Percentiles rank a stretch among this genome's conserved stretches.
Evolutionary conservation across 1,139 yeast species (phyloP).

Genomic region (Candida sp.): DNA sequence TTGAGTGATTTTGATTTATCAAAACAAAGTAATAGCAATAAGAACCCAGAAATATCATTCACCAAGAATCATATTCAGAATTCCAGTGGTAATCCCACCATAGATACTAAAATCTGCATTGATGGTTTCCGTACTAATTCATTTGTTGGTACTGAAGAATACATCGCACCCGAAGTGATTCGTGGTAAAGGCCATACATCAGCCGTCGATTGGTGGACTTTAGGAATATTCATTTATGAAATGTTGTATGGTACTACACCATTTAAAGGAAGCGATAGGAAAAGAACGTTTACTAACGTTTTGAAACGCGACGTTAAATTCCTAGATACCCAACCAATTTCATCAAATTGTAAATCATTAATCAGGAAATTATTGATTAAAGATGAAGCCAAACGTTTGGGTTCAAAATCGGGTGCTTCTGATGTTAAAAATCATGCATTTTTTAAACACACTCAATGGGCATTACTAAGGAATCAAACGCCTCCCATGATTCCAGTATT

Average conservation of each 20-base stretch:
- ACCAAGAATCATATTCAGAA: slow-evolving; percentile 21
- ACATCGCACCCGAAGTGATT: slow-evolving; percentile 97
- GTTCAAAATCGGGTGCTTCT: slow-evolving; percentile 91
- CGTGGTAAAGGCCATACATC: slow-evolving; percentile 97
- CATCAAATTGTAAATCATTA: slow-evolving; percentile 74
- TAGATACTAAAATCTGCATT: slow-evolving; percentile 92
- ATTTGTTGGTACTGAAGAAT: slow-evolving; percentile 97
- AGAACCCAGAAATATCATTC: slow-evolving; percentile 48
- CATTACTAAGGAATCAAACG: slow-evolving; percentile 81
- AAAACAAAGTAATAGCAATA: slow-evolving; percentile 75
- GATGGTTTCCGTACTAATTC: slow-evolving; percentile 96
- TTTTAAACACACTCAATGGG: slow-evolving; percentile 94
- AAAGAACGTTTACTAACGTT: slow-evolving; percentile 84
- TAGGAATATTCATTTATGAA: slow-evolving; percentile 87
- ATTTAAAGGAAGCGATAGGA: slow-evolving; percentile 86
- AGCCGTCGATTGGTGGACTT: slow-evolving; percentile 99
- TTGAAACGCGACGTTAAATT: slow-evolving; percentile 81
- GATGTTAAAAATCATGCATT: slow-evolving; percentile 89
- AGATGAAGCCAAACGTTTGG: slow-evolving; percentile 84
- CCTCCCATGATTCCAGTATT: slow-evolving; percentile 95
- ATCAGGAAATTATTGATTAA: slow-evolving; percentile 80
- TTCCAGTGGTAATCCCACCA: slow-evolving; percentile 27
- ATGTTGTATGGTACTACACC: slow-evolving; percentile 97
- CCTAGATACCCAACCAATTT: slow-evolving; percentile 51
- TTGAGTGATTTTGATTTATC: slow-evolving; percentile 94